phyloP scores from a whole-genome alignment of 371 early-diverging fungal species.

The Circinella minor region DNA sequence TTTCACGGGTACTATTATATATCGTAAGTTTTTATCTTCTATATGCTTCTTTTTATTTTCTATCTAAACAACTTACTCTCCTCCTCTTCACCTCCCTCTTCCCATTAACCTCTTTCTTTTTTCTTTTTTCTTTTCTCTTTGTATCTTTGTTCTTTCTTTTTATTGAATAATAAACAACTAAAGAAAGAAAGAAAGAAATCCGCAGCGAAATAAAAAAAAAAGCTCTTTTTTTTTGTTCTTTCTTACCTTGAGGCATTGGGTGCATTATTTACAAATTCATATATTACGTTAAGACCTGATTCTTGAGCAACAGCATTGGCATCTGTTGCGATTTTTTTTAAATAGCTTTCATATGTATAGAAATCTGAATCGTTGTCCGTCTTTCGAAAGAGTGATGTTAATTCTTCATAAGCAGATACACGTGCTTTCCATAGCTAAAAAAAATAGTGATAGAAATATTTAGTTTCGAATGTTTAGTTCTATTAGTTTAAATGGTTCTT shows the following conservation, averaged over 20 bases:
- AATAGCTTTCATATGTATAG: slow-evolving; percentile 64
- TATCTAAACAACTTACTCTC: too few relatives aligned
- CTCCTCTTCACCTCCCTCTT: too few relatives aligned
- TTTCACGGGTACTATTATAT: slow-evolving; percentile 62
- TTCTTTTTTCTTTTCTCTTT: not conserved
- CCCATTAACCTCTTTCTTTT: not conserved
- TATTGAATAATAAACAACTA: too few relatives aligned
- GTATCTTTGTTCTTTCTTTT: not conserved
- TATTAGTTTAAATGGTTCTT: too few relatives aligned
- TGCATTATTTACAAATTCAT: slow-evolving; percentile 82
- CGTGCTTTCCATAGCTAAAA: slow-evolving; percentile 94
- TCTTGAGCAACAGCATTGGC: slow-evolving; percentile 94
- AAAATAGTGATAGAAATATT: not conserved
- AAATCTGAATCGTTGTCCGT: slow-evolving; percentile 72
- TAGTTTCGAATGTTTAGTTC: not conserved
- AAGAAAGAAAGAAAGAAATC: not conserved
- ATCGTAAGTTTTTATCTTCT: too few relatives aligned
- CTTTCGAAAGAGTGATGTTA: slow-evolving; percentile 69
- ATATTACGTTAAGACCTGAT: slow-evolving; percentile 76
- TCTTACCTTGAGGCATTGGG: slow-evolving; percentile 75
- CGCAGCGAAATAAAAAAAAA: not conserved
- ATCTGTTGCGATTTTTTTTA: slow-evolving; percentile 86
- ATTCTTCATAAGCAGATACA: slow-evolving; percentile 84
- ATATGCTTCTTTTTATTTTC: too few relatives aligned
- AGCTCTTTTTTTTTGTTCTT: slow-evolving; percentile 10